Evolutionary conservation across 495 filamentous ascomycete species (phyloP), one percentile per base, ranked within the genome.

Genomic region (Podospora sp.): DNA sequence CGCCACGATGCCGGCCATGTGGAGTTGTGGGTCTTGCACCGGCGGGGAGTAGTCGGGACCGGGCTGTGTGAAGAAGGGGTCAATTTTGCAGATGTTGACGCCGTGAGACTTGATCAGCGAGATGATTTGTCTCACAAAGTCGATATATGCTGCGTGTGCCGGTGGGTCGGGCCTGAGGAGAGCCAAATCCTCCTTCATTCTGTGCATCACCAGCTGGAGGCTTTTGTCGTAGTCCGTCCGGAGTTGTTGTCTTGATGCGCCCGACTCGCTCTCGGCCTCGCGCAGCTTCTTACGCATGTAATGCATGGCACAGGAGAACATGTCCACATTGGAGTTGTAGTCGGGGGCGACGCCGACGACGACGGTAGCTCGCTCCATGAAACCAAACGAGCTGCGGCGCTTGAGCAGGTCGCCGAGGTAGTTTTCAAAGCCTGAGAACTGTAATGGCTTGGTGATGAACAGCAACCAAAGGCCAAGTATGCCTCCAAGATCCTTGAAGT

Each of bases 1-100:
- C 20, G 82, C 78, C 1, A 84, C 59, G 33, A 86, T 83, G 6
- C 79, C 77, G 8, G 82, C 81, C 24, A 75, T 76, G 49, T 83
- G 83, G 6, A 86, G 76, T 6, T 78, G 76, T 0, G 83, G 83
- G 64, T 86, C 84, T 25, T 81, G 75, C n/a, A 76, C 60, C 1
- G 80, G 74, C 0, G 84, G 83, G 18, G 80, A 81, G 70, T 86
- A 86, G 56, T 81, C 78, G 2, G 60, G 71, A 50, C 79, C 82
- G 20, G 81, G 79, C 25, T 78, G 78, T 26, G 81, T 79, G 70
- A 82, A 86, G 72, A 82, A 86, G 6, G 73, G 66, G 60, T 81
- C 79, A 4, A 83, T 68, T 20, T 75, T 69, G 59, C 77, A 79
- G 50, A 86, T 76, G 61, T 80, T 79, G 27, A 74, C 74, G 27